Conservation (phyloP, 352 stramenopile species). For the Phytophthora syringae region DNA sequence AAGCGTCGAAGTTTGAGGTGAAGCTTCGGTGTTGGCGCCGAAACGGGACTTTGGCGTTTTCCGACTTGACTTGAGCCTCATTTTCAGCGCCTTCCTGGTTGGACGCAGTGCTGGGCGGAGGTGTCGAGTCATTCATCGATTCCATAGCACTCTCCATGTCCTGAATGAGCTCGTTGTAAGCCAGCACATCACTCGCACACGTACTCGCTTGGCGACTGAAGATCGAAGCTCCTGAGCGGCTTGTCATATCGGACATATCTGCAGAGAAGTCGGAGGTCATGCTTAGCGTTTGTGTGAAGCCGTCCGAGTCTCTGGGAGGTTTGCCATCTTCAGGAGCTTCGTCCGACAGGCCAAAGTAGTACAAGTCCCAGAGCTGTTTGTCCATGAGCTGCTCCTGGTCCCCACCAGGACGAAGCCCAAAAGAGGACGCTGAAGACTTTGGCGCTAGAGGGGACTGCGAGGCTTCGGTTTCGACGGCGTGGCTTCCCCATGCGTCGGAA, state of each 20-base stretch:
- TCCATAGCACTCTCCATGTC: conserved; percentile 55
- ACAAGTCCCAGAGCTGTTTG: conserved; percentile 67
- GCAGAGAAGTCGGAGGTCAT: conserved; percentile 34
- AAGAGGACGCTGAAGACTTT: conserved; percentile 14
- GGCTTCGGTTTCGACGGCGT: conserved; percentile 19
- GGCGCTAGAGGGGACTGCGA: conserved; percentile 12
- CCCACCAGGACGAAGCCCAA: conserved; percentile 17
- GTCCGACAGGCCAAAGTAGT: conserved; percentile 58
- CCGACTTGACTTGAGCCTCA: conserved; percentile 11
- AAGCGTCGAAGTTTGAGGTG: conserved; percentile 32
- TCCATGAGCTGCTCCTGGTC: conserved; percentile 52
- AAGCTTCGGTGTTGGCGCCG: conserved; percentile 27
- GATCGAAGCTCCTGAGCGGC: conserved; percentile 40
- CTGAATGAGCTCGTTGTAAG: conserved; percentile 73
- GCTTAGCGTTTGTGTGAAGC: conserved; percentile 23
- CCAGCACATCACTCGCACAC: conserved; percentile 61
- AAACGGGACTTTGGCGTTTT: conserved; percentile 14
- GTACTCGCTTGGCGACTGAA: conserved; percentile 57
- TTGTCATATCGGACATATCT: conserved; percentile 33
- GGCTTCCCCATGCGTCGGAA: conserved; percentile 34
- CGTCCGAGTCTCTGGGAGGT: conserved; percentile 5
- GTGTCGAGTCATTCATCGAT: conserved; percentile 22
- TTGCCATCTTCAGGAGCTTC: conserved; percentile 23
- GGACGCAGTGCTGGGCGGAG: conserved; percentile 14
- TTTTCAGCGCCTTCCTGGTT: conserved; percentile 24